These are phyloP conservation scores for Phaeophleospora eucalypticola DNA, from an alignment of 2,329 filamentous ascomycete genomes.

Conservation along the genomic window DNA sequence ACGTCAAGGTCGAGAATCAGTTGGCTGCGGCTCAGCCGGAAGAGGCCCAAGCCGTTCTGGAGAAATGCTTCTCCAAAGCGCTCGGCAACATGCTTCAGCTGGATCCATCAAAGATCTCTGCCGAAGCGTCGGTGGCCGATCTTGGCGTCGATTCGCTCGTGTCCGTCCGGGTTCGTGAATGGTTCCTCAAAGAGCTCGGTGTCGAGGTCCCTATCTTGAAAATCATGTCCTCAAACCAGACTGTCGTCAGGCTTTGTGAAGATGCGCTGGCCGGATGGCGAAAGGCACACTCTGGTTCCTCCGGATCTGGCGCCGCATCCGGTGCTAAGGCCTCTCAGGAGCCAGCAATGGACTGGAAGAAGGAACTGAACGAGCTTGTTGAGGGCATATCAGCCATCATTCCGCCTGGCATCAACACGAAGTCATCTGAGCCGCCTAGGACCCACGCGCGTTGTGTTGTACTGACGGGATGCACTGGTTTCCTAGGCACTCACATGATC, in stretches of 20 bases:
- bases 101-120: not conserved
- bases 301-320: not conserved
- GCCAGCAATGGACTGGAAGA: slow-evolving; percentile 1
- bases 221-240: slow-evolving; percentile 30
- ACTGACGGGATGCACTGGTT: slow-evolving; percentile 1
- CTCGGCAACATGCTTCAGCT: slow-evolving; percentile 6
- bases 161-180: slow-evolving; percentile 40
- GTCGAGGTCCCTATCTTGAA: slow-evolving; percentile 46
- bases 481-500: slow-evolving; percentile 1
- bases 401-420: not conserved
- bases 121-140: slow-evolving; percentile 16
- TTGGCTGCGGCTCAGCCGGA: not conserved
- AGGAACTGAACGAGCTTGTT: not conserved
- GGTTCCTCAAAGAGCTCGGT: slow-evolving; percentile 44
- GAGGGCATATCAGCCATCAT: not conserved
- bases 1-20: slow-evolving; percentile 1
- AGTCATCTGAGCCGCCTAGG: not conserved
- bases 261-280: not conserved
- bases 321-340: not conserved
- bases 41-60: not conserved
- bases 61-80: not conserved
- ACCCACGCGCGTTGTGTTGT: not conserved
- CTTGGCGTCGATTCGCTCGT: slow-evolving; percentile 37
- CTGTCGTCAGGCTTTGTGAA: slow-evolving; percentile 2
- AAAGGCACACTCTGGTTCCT: not conserved